Base-by-base conservation (phyloP, 2,329 filamentous ascomycete species). In the Diaporthe sp. region DNA sequence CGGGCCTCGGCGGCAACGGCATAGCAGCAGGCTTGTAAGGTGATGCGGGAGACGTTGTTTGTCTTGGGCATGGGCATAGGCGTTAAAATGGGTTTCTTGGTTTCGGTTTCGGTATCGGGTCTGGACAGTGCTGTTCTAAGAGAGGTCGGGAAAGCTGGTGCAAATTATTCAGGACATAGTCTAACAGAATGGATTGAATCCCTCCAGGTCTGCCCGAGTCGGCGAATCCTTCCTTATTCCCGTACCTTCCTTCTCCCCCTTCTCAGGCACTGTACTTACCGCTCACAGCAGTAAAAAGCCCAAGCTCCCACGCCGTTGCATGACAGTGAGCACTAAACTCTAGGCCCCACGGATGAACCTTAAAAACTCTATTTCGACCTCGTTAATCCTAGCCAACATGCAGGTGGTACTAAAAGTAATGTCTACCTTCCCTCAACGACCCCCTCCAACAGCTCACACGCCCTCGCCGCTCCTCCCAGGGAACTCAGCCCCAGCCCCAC, bases 401-500 rank as follows among this genome's bases (percentile, higher is more conserved):
- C 34, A 34, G 34, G 34, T 34, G 34, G 34, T 34, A 34, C 34
- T 1, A 1, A 34, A 34, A 34, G 34, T 34, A 34, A 34, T 34
- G 34, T 7, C 34, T 34, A 34, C 34, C 34, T 44, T n/a, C 34
- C 19, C 2, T n/a, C 58, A 58, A 58, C 25, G 4, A 67, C 15
- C 4, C 65, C 72, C 46, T 73, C 72, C 39, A 73, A 25, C 31
- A 73, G 39, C 25, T 73, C 72, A 46, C 72, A 73, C 7, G 37
- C 72, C 72, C 60, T 73, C 25, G 28, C 46, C 34, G 72, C 72
- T 4, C 72, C 72, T 37, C 72, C 72, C 37, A 73, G 51, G n/a
- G 53, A 65, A 31, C 37, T 75, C 74, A 73, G 25, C 65, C 81
- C 80, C 28, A n/a, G 72, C 76, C 76, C 76, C 39, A 82, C 25